Base-by-base conservation (phyloP, 2,329 filamentous ascomycete species). In the Exophiala viscosa region DNA sequence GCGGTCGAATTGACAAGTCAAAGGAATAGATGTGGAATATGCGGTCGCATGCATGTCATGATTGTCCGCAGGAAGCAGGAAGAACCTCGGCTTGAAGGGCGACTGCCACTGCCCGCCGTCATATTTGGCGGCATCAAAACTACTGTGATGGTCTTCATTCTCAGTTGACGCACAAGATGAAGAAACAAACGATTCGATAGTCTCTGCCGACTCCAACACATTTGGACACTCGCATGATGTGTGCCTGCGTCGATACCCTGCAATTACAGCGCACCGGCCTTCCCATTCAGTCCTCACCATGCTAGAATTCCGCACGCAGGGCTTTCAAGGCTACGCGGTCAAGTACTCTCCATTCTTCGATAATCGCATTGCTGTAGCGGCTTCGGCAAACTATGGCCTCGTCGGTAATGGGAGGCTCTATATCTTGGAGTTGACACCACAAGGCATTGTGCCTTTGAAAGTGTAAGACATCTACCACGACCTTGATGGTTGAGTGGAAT, bases 281-380 rank as follows among this genome's bases (percentile, higher is more conserved):
- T 18, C n/a, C 8, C 17, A 13, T 3, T 8, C 23, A n/a, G 52
- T 53, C 42, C 41, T 56, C 64, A 75, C 59, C 48, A 96, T 97
- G 90, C 85, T 97, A 64, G 90, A 96, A 73, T 97, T 88, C 74
- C 87, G 88, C 60, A 97, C 93, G 17, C 81, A 89, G 68, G 93
- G 93, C 65, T 97, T 84, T 80, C 96, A 97, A 71, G 91, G 91
- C 65, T 96, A 95, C 74, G 89, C 88, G 62, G 90, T 96, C 72
- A 96, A 96, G 74, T 99, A 97, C 78, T 97, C 92, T 50, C 93
- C 93, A 5, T 99, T 96, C 76, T 95, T 95, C 76, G 93, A 97
- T 75, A 93, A 88, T 61, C 85, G 91, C 59, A 84, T 99, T 60
- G 92, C 92, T 52, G 90, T 96, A 64, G 88, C 89, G 28, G 81